A percentile compares a stretch with the other conserved stretches of the same genome.
Evolutionary conservation across 768 basidiomycete species (phyloP).

Genomic region (Imleria badia): DNA sequence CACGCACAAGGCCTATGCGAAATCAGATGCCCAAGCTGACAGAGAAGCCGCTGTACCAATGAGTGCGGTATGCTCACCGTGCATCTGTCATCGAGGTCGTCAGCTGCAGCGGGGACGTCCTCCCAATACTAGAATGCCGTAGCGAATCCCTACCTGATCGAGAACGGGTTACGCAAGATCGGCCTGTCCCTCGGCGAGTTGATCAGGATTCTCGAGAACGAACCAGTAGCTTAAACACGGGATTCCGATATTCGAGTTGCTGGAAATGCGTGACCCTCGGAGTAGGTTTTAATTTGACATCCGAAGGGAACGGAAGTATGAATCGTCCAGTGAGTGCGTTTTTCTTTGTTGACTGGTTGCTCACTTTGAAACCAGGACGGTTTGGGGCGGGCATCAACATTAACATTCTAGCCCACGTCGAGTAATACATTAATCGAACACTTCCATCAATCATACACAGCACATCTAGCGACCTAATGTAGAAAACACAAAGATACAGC

Average conservation of each 20-base stretch:
- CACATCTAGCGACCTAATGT: background rate
- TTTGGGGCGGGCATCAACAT: background rate
- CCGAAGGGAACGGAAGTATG: background rate
- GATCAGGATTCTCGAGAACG: slow-evolving; percentile 44
- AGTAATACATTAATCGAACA: slow-evolving; percentile 7
- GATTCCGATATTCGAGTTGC: slow-evolving; percentile 40
- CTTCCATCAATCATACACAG: slow-evolving; percentile 12
- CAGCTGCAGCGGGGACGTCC: slow-evolving; percentile 22
- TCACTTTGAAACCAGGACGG: background rate
- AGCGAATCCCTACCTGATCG: slow-evolving; percentile 50
- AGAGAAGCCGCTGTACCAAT: background rate
- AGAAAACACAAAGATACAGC: slow-evolving; percentile 11
- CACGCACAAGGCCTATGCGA: slow-evolving; percentile 45
- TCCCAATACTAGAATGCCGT: slow-evolving; percentile 19
- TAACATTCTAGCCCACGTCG: background rate
- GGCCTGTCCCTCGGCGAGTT: slow-evolving; percentile 43
- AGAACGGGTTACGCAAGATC: slow-evolving; percentile 42
- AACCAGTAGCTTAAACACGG: slow-evolving; percentile 38
- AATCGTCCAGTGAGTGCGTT: slow-evolving; percentile 12
- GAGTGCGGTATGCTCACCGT: background rate
- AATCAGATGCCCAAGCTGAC: slow-evolving; percentile 42
- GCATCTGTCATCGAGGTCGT: background rate
- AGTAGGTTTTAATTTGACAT: background rate
- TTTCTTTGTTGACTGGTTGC: slow-evolving; percentile 27
- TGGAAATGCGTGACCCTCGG: slow-evolving; percentile 20